Conservation (phyloP, 306 rosid species). For the Macrotyloma uniflorum region DNA sequence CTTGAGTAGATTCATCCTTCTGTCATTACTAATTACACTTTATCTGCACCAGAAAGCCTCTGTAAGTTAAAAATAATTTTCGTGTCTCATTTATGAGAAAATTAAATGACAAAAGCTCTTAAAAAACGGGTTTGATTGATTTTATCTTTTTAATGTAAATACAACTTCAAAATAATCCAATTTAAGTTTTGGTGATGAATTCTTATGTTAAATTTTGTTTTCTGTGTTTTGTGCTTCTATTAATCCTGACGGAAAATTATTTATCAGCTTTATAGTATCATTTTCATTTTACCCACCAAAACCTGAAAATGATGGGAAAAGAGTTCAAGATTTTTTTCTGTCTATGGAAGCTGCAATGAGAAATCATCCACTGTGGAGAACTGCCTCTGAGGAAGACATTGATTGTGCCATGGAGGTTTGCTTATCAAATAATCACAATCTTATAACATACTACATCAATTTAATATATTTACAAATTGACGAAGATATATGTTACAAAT, state of each 20-base stretch:
- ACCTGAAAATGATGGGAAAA: slow-evolving; percentile 70
- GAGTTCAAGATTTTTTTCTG: slow-evolving; percentile 65
- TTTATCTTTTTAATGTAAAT: too few relatives aligned
- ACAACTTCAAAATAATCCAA: too few relatives aligned
- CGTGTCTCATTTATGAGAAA: too few relatives aligned
- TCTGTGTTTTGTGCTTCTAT: not conserved
- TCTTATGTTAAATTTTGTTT: not conserved
- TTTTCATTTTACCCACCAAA: slow-evolving; percentile 63
- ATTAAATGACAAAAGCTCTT: too few relatives aligned
- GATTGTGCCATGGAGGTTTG: slow-evolving; percentile 76
- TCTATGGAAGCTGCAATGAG: slow-evolving; percentile 67
- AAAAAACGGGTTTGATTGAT: too few relatives aligned
- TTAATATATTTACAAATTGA: not conserved
- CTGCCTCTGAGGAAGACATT: slow-evolving; percentile 62
- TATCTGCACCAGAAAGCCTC: too few relatives aligned
- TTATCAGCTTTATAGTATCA: slow-evolving; percentile 62
- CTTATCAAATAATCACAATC: not conserved
- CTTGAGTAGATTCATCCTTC: too few relatives aligned
- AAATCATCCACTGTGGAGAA: slow-evolving; percentile 73
- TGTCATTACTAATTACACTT: too few relatives aligned
- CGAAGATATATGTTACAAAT: not conserved
- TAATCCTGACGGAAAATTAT: not conserved
- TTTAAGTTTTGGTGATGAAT: not conserved
- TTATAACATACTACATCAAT: not conserved
- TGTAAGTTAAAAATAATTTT: too few relatives aligned